Conservation (phyloP, 768 basidiomycete species). For the Tubosaeta sp. region DNA sequence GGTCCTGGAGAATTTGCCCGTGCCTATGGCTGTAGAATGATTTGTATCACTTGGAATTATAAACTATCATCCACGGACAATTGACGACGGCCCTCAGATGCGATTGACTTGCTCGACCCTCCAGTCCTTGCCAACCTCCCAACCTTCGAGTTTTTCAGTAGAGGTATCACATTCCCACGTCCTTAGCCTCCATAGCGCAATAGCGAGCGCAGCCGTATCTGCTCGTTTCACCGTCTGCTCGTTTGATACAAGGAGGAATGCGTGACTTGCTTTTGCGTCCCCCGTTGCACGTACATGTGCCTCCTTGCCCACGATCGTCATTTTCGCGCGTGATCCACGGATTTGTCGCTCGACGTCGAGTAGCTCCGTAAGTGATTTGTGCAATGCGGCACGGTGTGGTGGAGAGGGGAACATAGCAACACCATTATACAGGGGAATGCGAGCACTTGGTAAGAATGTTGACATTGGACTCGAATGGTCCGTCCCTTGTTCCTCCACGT, state of each 20-base stretch:
- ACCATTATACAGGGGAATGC: slow-evolving; percentile 68
- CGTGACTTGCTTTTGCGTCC: slow-evolving; percentile 56
- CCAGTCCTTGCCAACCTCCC: slow-evolving; percentile 35
- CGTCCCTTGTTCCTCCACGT: neutral
- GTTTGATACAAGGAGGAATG: slow-evolving; percentile 60
- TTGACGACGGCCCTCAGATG: neutral
- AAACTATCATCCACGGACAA: neutral
- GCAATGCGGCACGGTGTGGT: slow-evolving; percentile 57
- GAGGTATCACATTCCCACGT: slow-evolving; percentile 62
- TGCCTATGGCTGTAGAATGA: slow-evolving; percentile 46
- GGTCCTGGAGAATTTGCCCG: slow-evolving; percentile 20
- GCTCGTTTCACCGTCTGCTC: slow-evolving; percentile 44
- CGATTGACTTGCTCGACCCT: slow-evolving; percentile 15
- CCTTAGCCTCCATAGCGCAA: slow-evolving; percentile 74
- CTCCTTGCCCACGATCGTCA: neutral
- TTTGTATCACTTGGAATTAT: slow-evolving; percentile 8
- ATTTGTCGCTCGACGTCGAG: slow-evolving; percentile 43
- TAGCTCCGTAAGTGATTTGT: slow-evolving; percentile 44
- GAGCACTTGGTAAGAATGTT: slow-evolving; percentile 27
- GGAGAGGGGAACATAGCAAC: slow-evolving; percentile 57
- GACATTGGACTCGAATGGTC: slow-evolving; percentile 5
- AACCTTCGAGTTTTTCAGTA: slow-evolving; percentile 19
- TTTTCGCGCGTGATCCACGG: slow-evolving; percentile 7
- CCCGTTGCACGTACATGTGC: slow-evolving; percentile 10
- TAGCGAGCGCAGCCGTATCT: slow-evolving; percentile 60